Evolutionary conservation across 345 rosid species (phyloP), one percentile per base, ranked within the genome.

Genomic region (Gossypium thurberi): DNA sequence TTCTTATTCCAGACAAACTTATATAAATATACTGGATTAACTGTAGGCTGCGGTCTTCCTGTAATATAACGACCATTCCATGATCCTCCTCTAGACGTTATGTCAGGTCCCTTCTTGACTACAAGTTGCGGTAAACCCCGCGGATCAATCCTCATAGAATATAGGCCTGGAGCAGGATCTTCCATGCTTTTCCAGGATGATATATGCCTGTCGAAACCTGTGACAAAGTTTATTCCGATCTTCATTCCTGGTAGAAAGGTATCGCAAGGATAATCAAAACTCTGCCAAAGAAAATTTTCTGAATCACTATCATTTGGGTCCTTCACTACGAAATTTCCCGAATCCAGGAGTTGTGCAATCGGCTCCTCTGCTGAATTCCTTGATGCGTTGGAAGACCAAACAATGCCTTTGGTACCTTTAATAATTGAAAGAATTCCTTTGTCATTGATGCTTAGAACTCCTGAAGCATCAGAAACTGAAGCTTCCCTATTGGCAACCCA

Each of bases 61-160:
- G 94, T 86, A 75, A 89, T 89, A 66, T 86, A 74, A 6, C 75
- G 2, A 7, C 97, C 97, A 61, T 90, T 85, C 96, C 94, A 91
- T 0, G 96, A 84, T 25, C 97, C 98, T 57, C 88, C 84, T 48
- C 94, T 77, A 69, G 61, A 79, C 51, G 47, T n/a, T 59, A 17
- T 73, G 0, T 21, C 8, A 3, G 75, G 25, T 3, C 82, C 73
- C 4, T 75, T 60, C 72, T 59, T 79, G 70, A 2, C 80, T 0
- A 18, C 66, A 73, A 69, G 62, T 76, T 17, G 81, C 70, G 2
- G 65, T 75, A 9, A 37, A 72, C 18, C 85, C 84, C 0, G 81
- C 59, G 42, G 80, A 76, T 44, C 59, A 8, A 55, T 18, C 10
- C 25, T 18, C 23, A 55, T 7, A 8, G 25, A 18, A 55, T 55